A percentile compares a stretch with the other conserved stretches of the same genome.
phyloP scores from a whole-genome alignment of 768 basidiomycete species.

The Chlorophyllum brunneum region DNA sequence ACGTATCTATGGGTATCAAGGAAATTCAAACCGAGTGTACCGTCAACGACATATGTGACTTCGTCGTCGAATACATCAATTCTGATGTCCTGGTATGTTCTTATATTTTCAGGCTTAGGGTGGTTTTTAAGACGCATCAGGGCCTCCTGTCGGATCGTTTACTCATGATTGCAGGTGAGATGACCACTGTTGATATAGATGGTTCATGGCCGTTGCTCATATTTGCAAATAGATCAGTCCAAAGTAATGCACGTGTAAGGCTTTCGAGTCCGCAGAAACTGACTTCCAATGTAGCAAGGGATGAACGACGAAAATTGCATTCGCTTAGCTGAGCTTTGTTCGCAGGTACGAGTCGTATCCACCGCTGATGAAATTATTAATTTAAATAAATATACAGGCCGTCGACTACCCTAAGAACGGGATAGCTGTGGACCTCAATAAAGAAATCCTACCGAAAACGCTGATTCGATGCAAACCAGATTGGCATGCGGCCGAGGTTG shows the following conservation, averaged over 20 bases:
- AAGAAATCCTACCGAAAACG: slow-evolving; percentile 40
- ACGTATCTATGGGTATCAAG: slow-evolving; percentile 34
- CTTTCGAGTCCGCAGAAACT: not conserved
- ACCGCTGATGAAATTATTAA: not conserved
- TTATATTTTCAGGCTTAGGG: not conserved
- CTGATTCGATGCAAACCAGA: slow-evolving; percentile 73
- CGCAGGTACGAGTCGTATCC: slow-evolving; percentile 29
- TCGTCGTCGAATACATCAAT: slow-evolving; percentile 80
- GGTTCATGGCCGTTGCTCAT: not conserved
- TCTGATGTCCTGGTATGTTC: slow-evolving; percentile 69
- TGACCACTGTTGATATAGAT: not conserved
- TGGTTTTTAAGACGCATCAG: slow-evolving; percentile 27
- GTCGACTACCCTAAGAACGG: slow-evolving; percentile 84
- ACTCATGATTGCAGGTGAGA: slow-evolving; percentile 65
- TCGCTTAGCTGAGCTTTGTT: slow-evolving; percentile 57
- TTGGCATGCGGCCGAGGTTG: slow-evolving; percentile 66
- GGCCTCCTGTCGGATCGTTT: slow-evolving; percentile 68
- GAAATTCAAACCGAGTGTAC: slow-evolving; percentile 46
- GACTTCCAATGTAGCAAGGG: slow-evolving; percentile 42
- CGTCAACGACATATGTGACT: slow-evolving; percentile 72
- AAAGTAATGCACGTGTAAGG: slow-evolving; percentile 33
- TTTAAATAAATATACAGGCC: slow-evolving; percentile 36
- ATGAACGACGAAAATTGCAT: slow-evolving; percentile 56
- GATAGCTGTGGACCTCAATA: slow-evolving; percentile 51
- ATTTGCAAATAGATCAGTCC: slow-evolving; percentile 57